Conservation (phyloP, 2,329 filamentous ascomycete species). For the Colletotrichum ledebouriae region DNA sequence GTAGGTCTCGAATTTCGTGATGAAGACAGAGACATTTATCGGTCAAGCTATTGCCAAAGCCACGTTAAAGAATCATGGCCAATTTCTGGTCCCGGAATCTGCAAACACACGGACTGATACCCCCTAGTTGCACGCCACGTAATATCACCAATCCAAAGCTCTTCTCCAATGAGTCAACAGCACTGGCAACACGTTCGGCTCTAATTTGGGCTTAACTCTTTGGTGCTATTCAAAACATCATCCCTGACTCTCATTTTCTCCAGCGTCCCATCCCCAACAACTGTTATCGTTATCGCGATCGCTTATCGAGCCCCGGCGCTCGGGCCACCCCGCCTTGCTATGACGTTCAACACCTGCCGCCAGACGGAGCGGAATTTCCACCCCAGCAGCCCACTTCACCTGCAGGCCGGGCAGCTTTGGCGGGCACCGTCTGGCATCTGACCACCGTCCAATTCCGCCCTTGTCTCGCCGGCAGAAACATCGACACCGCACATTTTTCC, state of each 20-base stretch:
- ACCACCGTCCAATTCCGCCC: slow-evolving; percentile 39
- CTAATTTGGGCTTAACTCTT: slow-evolving; percentile 10
- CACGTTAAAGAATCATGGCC: neutral
- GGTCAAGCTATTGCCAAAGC: no score
- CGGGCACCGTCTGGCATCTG: slow-evolving; percentile 35
- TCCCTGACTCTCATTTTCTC: neutral
- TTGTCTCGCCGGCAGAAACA: slow-evolving; percentile 35
- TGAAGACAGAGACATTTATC: no score
- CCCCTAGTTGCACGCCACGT: slow-evolving; percentile 2
- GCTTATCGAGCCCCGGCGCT: slow-evolving; percentile 17
- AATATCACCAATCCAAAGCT: neutral
- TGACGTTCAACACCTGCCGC: slow-evolving; percentile 41
- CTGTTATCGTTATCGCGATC: slow-evolving; percentile 33
- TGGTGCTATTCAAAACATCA: neutral
- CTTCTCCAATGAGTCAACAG: neutral
- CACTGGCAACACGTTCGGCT: neutral
- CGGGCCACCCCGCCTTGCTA: slow-evolving; percentile 34
- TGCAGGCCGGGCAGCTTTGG: slow-evolving; percentile 19
- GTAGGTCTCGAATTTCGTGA: no score
- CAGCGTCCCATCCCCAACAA: slow-evolving; percentile 18
- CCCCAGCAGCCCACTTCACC: slow-evolving; percentile 23
- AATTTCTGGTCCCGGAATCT: neutral
- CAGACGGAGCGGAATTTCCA: slow-evolving; percentile 38
- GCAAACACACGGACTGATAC: slow-evolving; percentile 6
- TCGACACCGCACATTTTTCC: slow-evolving; percentile 19